Evolutionary conservation across 768 basidiomycete genomes (phyloP).

Genomic region (Saitozyma podzolica): DNA sequence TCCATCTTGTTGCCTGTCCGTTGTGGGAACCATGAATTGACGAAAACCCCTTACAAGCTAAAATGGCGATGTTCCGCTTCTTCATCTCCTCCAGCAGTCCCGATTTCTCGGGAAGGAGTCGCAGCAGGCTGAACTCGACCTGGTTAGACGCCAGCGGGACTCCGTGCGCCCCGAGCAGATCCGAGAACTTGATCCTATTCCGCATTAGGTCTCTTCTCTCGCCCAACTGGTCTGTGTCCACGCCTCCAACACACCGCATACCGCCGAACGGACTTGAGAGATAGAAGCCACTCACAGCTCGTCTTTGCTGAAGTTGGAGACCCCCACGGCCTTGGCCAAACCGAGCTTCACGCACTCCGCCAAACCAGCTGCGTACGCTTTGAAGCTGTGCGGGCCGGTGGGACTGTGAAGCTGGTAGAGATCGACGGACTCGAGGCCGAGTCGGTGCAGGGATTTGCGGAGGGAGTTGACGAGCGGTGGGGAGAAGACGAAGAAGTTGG

Average conservation of each 20-base stretch:
- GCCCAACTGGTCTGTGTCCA: too few species aligned
- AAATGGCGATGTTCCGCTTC: constrained; percentile 42
- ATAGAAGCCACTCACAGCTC: constrained; percentile 37
- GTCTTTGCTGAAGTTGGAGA: constrained; percentile 46
- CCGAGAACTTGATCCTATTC: constrained; percentile 34
- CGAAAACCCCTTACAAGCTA: constrained; percentile 44
- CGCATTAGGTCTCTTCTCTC: too few species aligned
- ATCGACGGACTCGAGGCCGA: constrained; percentile 41
- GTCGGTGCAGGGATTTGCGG: constrained; percentile 28
- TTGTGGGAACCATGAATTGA: not conserved
- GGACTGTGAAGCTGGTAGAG: constrained; percentile 48
- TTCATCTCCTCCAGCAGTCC: constrained; percentile 49
- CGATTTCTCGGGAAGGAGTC: constrained; percentile 42
- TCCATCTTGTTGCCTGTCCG: too few species aligned
- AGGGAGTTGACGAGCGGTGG: constrained; percentile 42
- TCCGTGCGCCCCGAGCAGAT: constrained; percentile 36
- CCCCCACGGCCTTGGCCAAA: constrained; percentile 45
- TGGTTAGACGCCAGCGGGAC: constrained; percentile 51
- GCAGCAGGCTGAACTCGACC: constrained; percentile 49
- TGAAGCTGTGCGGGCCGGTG: constrained; percentile 37
- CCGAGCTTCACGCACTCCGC: constrained; percentile 48
- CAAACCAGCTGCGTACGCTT: constrained; percentile 35
- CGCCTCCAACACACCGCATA: constrained; percentile 14
- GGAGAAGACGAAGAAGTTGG: constrained; percentile 37
- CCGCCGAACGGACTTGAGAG: not conserved